A percentile compares a stretch with the other conserved stretches of the same genome.
phyloP scores from a whole-genome alignment of 352 stramenopile species.

The Phytopythium sindhum region DNA sequence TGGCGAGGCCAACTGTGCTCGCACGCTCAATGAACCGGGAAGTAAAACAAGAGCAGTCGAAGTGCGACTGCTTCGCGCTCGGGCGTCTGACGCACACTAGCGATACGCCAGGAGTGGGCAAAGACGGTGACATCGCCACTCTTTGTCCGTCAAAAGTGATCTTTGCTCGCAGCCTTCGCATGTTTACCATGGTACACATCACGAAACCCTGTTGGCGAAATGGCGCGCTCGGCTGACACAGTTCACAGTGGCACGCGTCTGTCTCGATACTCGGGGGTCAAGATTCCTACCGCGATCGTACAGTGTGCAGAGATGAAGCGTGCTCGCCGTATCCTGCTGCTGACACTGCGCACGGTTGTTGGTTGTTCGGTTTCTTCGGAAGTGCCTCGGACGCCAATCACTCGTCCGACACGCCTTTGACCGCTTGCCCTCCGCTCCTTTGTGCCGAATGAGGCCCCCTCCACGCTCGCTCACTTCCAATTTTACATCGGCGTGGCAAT shows the following conservation, averaged over 20 bases:
- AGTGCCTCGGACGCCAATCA: not conserved
- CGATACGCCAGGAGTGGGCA: not conserved
- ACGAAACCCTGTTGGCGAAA: not conserved
- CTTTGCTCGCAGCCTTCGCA: not conserved
- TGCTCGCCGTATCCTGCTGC: not conserved
- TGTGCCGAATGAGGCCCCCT: not conserved
- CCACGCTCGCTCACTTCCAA: slow-evolving; percentile 2
- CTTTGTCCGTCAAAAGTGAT: not conserved
- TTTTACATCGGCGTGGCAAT: not conserved
- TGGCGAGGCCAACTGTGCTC: not conserved
- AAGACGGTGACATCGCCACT: not conserved
- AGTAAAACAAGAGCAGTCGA: not conserved
- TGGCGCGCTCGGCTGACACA: not conserved
- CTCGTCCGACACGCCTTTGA: not conserved
- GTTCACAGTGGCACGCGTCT: slow-evolving; percentile 1
- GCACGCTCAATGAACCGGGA: not conserved
- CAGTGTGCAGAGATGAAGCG: not conserved
- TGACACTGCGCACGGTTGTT: not conserved
- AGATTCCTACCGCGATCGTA: not conserved
- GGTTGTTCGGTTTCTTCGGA: not conserved
- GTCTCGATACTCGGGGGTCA: not conserved
- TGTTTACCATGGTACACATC: not conserved
- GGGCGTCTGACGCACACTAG: not conserved
- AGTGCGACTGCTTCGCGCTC: not conserved
- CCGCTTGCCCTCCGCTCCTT: not conserved